phyloP scores from a whole-genome alignment of 768 basidiomycete species.

The Trametes cubensis region DNA sequence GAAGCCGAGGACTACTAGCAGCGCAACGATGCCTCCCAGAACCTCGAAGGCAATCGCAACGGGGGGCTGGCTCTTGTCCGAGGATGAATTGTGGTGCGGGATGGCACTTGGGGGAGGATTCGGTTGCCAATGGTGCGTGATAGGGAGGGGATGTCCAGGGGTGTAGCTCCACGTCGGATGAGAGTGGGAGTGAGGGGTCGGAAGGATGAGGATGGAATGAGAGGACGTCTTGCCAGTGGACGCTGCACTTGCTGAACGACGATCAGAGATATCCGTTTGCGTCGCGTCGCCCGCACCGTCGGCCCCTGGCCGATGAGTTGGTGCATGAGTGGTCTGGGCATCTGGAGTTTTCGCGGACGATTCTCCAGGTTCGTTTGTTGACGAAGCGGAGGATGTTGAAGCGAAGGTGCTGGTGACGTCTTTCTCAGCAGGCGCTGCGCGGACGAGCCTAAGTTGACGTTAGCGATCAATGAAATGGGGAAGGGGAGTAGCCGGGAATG shows the following conservation, averaged over 20 bases:
- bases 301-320: neutral
- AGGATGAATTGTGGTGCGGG: slow-evolving; percentile 12
- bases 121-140: slow-evolving; percentile 11
- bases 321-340: neutral
- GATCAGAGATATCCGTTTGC: slow-evolving; percentile 1
- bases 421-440: slow-evolving; percentile 13
- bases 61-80: slow-evolving; percentile 25
- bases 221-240: neutral
- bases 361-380: neutral
- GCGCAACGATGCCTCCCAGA: slow-evolving; percentile 44
- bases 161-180: slow-evolving; percentile 3
- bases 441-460: slow-evolving; percentile 1
- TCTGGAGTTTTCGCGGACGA: neutral
- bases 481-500: neutral
- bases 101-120: slow-evolving; percentile 6
- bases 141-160: slow-evolving; percentile 6
- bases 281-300: slow-evolving; percentile 8
- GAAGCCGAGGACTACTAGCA: slow-evolving; percentile 40
- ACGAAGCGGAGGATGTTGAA: neutral
- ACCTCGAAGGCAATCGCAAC: slow-evolving; percentile 49
- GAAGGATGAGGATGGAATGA: slow-evolving; percentile 15
- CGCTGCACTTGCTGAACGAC: neutral
- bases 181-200: slow-evolving; percentile 4
- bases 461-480: neutral
- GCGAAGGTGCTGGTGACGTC: neutral